Evolutionary conservation across 148 eudicot species (phyloP), one percentile per base, ranked within the genome.

Genomic region (Rhododendron williamsianum): DNA sequence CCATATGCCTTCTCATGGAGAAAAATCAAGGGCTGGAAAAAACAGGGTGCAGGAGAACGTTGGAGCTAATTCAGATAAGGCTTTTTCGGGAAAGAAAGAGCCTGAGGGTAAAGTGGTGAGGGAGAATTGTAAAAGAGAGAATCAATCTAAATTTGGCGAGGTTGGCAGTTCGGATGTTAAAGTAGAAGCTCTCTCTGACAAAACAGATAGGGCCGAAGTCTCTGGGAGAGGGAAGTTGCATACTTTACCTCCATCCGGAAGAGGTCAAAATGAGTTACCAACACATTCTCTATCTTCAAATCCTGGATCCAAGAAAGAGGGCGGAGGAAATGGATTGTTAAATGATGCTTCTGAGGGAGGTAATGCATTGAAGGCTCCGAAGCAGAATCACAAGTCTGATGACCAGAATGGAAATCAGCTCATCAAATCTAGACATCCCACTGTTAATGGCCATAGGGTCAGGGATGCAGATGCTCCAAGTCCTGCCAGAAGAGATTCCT

Each of bases 401-500:
- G 87, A 63, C 76, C 91, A 87, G 79, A 90, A 87, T 82, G 92
- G 92, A 84, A 82, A 78, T 81, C 93, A 86, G 63, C 87, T 83
- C 51, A 76, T 35, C 81, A 88, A 69, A 58, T 85, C 88, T 18
- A 91, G 89, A 84, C 91, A 89, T 87, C 60, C 93, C 45, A 84
- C 92, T 54, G 83, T 94, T n/a, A 89, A 92, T 85, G 91, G 91
- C 73, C 91, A 88, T 76, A 94, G 89, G 87, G 87, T 76, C 76
- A 91, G 91, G 89, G 93, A 88, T 86, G 86, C 79, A 18, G 97
- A 94, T 82, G 93, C 94, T 79, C 90, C 93, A 36, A 92, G 94
- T 90, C 92, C 94, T 78, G 86, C 88, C 78, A 92, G 93, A 88
- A 95, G 92, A 87, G 98, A 95, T 88, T 87, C 96, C 65, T 84